These are phyloP conservation scores for Cymbopogon citratus DNA, from an alignment of 176 grass and related monocot species.

Conservation along the genomic window DNA sequence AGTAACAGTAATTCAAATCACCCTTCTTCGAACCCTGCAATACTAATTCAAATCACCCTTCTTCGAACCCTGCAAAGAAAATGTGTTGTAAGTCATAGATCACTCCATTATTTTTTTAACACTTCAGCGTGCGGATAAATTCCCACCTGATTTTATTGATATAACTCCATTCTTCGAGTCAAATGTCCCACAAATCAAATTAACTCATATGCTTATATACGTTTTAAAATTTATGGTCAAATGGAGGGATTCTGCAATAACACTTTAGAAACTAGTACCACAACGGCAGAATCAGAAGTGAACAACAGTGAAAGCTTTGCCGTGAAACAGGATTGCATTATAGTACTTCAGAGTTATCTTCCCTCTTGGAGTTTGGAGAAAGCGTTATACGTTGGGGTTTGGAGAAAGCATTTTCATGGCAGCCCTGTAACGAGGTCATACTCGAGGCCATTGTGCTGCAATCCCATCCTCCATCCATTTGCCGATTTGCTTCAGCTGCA, in stretches of 20 bases:
- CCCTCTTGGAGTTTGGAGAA: background rate
- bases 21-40: too few relatives aligned
- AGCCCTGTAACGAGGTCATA: background rate
- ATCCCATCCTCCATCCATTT: background rate
- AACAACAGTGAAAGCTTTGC: conserved; percentile 1
- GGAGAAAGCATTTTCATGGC: background rate
- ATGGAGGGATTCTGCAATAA: background rate
- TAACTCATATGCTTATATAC: background rate
- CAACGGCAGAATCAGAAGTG: background rate
- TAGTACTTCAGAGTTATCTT: background rate
- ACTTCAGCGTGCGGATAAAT: too few relatives aligned
- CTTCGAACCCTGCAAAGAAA: too few relatives aligned
- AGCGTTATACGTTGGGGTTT: background rate
- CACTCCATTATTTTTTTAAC: too few relatives aligned
- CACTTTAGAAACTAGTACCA: background rate
- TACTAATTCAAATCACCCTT: too few relatives aligned
- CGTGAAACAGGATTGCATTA: background rate
- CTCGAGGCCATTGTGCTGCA: background rate
- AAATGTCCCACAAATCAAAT: background rate
- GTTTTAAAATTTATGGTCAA: background rate
- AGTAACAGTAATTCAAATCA: too few relatives aligned
- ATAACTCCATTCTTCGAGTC: background rate
- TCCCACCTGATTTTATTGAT: too few relatives aligned
- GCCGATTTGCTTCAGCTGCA: background rate
- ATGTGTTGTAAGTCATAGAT: too few relatives aligned